phyloP scores from a whole-genome alignment of 176 grass and related monocot species.

The Rhynchospora pubera region DNA sequence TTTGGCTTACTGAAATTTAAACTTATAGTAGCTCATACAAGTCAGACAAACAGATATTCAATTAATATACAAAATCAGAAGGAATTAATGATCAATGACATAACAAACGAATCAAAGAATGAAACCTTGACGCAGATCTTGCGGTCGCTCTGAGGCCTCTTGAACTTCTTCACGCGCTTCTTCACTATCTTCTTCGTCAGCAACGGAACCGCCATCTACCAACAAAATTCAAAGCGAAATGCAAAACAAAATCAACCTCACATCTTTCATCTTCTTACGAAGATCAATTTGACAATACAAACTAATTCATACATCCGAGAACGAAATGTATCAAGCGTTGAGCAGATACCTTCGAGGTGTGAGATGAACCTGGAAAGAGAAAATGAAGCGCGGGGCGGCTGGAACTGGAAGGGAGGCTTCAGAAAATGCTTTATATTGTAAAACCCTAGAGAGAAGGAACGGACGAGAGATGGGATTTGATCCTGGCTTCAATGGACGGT shows the following conservation, averaged over 20 bases:
- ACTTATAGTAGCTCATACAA: background rate
- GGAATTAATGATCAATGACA: background rate
- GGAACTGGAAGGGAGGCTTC: background rate
- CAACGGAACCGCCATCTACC: conserved; percentile 60
- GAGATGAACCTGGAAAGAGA: background rate
- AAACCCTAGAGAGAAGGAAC: conserved; percentile 12
- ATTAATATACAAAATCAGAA: background rate
- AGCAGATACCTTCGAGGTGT: conserved; percentile 1
- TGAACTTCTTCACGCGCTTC: conserved; percentile 74
- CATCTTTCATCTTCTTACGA: background rate
- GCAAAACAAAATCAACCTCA: background rate
- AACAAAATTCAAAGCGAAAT: background rate
- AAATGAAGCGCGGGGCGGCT: conserved; percentile 9
- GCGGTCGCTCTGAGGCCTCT: conserved; percentile 67
- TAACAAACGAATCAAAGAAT: background rate
- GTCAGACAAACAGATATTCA: background rate
- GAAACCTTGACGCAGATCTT: conserved; percentile 67
- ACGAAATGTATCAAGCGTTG: background rate
- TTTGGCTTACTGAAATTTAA: background rate
- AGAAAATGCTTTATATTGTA: background rate
- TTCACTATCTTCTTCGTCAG: conserved; percentile 69
- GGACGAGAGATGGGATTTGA: background rate
- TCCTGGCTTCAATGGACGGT: conserved; percentile 1
- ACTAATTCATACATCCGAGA: background rate
- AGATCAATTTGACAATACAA: background rate